Conservation (phyloP, 2,329 filamentous ascomycete genomes). For the Cercospora sp. region DNA sequence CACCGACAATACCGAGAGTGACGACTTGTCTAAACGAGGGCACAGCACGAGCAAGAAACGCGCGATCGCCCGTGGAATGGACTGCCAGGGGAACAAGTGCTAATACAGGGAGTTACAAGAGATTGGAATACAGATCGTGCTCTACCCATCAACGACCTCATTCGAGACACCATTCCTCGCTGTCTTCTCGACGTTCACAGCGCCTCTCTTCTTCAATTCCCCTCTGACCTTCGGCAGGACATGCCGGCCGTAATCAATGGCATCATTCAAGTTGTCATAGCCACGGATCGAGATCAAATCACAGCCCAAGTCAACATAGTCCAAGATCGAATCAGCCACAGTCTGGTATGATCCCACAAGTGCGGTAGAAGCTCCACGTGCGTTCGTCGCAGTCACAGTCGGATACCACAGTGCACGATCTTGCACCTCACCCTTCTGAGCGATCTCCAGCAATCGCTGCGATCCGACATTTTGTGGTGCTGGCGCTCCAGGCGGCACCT, state of each 20-base stretch:
- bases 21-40: background rate
- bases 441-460: constrained; percentile 60
- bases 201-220: constrained; percentile 33
- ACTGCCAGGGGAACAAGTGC: background rate
- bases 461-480: constrained; percentile 61
- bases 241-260: constrained; percentile 59
- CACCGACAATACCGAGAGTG: background rate
- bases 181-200: background rate
- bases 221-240: constrained; percentile 54
- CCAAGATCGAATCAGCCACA: constrained; percentile 55
- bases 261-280: constrained; percentile 62
- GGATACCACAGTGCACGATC: constrained; percentile 65
- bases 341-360: constrained; percentile 58
- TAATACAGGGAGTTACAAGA: background rate
- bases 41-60: background rate
- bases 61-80: background rate
- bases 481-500: constrained; percentile 34
- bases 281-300: constrained; percentile 62
- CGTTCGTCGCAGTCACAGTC: constrained; percentile 62
- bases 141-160: constrained; percentile 7
- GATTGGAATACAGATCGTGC: background rate
- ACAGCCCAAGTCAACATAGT: constrained; percentile 58
- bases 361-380: constrained; percentile 60
- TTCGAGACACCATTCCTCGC: background rate
- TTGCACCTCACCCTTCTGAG: constrained; percentile 57